Percentiles rank a stretch among this genome's conserved stretches.
Conservation (phyloP, 176 grass and related monocot species). For the Sorghum bicolor region Sorghum_bicolor_NCBIv3 NC_012875.2:52455001-52455500, state of each 20-base stretch:
- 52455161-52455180: slow-evolving; percentile 89
- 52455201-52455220: slow-evolving; percentile 28
- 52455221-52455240: background rate
- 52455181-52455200: slow-evolving; percentile 96
- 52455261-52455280: background rate
- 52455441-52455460: background rate
- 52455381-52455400: slow-evolving; percentile 76
- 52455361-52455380: slow-evolving; percentile 89
- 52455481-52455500: background rate
- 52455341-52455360: slow-evolving; percentile 70
- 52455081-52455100: background rate
- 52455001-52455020: too few relatives aligned
- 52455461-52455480: background rate
- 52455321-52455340: slow-evolving; percentile 67
- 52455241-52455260: background rate
- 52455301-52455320: slow-evolving; percentile 53
- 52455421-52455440: slow-evolving; percentile 72
- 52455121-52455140: slow-evolving; percentile 20
- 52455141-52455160: slow-evolving; percentile 48
- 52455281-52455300: background rate
- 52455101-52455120: background rate
- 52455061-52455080: background rate
- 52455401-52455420: slow-evolving; percentile 76
- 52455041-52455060: background rate
- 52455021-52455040: background rate